These are phyloP conservation scores for Cercospora beticola DNA, from an alignment of 2,329 filamentous ascomycete genomes.

Conservation along the genomic window DNA sequence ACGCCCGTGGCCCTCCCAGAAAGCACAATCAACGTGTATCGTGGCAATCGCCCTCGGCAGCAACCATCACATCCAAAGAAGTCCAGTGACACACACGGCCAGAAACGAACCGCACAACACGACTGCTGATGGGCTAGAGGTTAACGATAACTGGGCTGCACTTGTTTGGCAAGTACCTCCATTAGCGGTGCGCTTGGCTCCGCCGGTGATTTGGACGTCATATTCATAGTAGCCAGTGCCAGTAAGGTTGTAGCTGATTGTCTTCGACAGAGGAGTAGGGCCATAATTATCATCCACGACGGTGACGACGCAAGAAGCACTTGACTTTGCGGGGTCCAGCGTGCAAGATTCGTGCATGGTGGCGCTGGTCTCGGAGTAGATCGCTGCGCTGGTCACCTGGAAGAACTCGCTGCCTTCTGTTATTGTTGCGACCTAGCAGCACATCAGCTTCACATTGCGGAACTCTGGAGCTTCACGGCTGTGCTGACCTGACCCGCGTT, in stretches of 20 bases:
- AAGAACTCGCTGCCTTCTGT: conserved; percentile 27
- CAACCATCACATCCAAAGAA: conserved; percentile 3
- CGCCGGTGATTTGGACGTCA: conserved; percentile 25
- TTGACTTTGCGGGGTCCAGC: conserved; percentile 18
- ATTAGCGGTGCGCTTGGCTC: conserved; percentile 20
- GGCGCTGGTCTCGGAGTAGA: conserved; percentile 29
- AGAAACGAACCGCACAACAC: not conserved
- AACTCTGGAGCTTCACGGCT: not conserved
- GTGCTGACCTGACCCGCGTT: conserved; percentile 17
- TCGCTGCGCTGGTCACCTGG: conserved; percentile 27
- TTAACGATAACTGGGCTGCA: not conserved
- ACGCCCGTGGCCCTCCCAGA: not conserved
- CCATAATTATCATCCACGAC: conserved; percentile 23
- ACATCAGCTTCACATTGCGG: not conserved
- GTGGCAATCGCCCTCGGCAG: not conserved
- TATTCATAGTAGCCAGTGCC: conserved; percentile 26
- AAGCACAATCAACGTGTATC: not conserved
- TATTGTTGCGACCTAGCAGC: conserved; percentile 25
- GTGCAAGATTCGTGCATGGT: conserved; percentile 28
- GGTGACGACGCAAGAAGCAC: conserved; percentile 25
- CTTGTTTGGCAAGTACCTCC: conserved; percentile 23
- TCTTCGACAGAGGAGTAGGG: conserved; percentile 20
- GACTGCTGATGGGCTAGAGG: not conserved
- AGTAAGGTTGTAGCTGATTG: conserved; percentile 26
- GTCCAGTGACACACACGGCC: not conserved